Percentiles rank a stretch among this genome's conserved stretches.
These are phyloP conservation scores for Lichtheimia ornata DNA, from an alignment of 371 early-diverging fungal genomes.

Conservation along the genomic window DNA sequence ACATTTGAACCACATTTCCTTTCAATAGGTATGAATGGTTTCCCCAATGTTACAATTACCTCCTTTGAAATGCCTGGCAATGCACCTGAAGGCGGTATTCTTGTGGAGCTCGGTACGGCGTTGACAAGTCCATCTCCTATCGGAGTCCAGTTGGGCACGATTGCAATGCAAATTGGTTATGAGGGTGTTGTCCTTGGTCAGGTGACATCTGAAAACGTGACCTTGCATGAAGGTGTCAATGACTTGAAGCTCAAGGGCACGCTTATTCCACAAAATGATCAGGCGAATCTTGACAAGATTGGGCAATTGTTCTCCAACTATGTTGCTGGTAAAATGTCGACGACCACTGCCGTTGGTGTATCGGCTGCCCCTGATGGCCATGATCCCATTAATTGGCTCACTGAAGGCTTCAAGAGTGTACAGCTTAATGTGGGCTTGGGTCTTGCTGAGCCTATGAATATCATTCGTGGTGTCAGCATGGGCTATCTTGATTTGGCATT, in stretches of 20 bases:
- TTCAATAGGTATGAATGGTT: conserved; percentile 53
- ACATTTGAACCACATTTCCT: conserved; percentile 24
- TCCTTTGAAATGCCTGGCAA: conserved; percentile 55
- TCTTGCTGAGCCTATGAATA: conserved; percentile 35
- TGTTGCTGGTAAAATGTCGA: conserved; percentile 43
- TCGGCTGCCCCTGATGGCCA: conserved; percentile 51
- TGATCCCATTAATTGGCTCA: conserved; percentile 53
- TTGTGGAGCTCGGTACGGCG: conserved; percentile 50
- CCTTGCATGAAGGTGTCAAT: conserved; percentile 43
- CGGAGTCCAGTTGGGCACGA: conserved; percentile 53
- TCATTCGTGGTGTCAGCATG: conserved; percentile 50
- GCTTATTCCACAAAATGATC: conserved; percentile 43
- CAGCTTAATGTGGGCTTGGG: conserved; percentile 49
- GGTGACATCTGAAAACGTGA: conserved; percentile 43
- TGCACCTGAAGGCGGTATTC: conserved; percentile 54
- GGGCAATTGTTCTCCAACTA: conserved; percentile 50
- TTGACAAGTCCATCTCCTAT: conserved; percentile 57
- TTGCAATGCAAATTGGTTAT: conserved; percentile 44
- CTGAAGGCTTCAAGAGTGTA: conserved; percentile 47
- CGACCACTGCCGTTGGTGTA: conserved; percentile 52
- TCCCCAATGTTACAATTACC: conserved; percentile 49
- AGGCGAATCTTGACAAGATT: conserved; percentile 37
- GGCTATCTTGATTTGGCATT: conserved; percentile 52
- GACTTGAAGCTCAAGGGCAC: conserved; percentile 51
- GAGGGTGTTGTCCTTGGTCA: conserved; percentile 47